Evolutionary conservation across 2,329 filamentous ascomycete species (phyloP).

Genomic region (Epichloe sibirici): DNA sequence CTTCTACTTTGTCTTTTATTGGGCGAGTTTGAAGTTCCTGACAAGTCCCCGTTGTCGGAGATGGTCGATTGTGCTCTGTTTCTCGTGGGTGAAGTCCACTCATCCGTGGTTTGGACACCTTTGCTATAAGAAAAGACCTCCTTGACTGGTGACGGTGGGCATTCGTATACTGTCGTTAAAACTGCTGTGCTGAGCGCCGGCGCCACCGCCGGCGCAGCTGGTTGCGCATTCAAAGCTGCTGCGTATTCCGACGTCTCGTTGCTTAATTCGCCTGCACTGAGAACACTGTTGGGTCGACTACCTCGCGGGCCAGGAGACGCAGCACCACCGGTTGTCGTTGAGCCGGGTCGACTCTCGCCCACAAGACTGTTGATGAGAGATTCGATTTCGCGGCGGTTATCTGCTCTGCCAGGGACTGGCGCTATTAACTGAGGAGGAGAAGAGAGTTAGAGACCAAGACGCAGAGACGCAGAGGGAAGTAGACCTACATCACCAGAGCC

Average conservation of each 20-base stretch:
- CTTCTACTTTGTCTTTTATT: slow-evolving; percentile 68
- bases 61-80: slow-evolving; percentile 26
- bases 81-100: slow-evolving; percentile 48
- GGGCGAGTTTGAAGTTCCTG: slow-evolving; percentile 43
- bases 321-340: slow-evolving; percentile 49
- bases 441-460: slow-evolving; percentile 2
- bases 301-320: slow-evolving; percentile 55
- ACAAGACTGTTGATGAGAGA: slow-evolving; percentile 74
- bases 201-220: slow-evolving; percentile 10
- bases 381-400: slow-evolving; percentile 67
- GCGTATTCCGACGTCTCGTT: slow-evolving; percentile 55
- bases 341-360: slow-evolving; percentile 61
- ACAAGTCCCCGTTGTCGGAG: slow-evolving; percentile 50
- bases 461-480: not conserved
- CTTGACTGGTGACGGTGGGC: slow-evolving; percentile 58
- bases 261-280: slow-evolving; percentile 72
- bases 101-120: slow-evolving; percentile 79
- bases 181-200: slow-evolving; percentile 57
- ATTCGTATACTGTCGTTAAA: slow-evolving; percentile 69
- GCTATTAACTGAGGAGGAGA: slow-evolving; percentile 37
- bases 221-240: slow-evolving; percentile 31
- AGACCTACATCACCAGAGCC: slow-evolving; percentile 58
- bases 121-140: slow-evolving; percentile 97
- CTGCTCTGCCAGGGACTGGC: slow-evolving; percentile 57
- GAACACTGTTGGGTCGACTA: slow-evolving; percentile 75